phyloP scores from a whole-genome alignment of 306 rosid species.

The Vicia villosa region DNA sequence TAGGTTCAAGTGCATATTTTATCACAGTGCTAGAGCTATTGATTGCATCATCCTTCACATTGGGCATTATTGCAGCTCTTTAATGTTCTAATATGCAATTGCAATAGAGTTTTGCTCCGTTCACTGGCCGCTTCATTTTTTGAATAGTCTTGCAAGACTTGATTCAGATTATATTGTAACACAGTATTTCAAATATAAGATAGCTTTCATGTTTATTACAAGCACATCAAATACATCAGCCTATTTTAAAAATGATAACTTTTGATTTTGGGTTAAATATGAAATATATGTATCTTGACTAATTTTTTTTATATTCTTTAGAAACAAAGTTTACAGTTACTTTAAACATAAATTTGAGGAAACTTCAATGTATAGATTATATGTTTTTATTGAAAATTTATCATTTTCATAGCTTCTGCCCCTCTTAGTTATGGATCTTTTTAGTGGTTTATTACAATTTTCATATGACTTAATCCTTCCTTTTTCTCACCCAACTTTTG shows the following conservation, averaged over 20 bases:
- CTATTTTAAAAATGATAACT: neutral
- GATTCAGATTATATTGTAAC: conserved; percentile 13
- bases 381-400: conserved; percentile 2
- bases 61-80: neutral
- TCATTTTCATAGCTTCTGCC: neutral
- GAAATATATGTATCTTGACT: neutral
- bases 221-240: neutral
- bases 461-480: conserved; percentile 18
- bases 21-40: neutral
- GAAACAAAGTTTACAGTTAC: conserved; percentile 1
- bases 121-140: conserved; percentile 14
- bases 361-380: conserved; percentile 2
- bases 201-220: conserved; percentile 8
- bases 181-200: neutral
- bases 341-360: conserved; percentile 17
- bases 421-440: conserved; percentile 10
- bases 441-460: conserved; percentile 23
- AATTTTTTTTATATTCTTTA: conserved; percentile 16
- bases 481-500: conserved; percentile 16
- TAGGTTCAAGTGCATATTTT: conserved; percentile 23
- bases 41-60: neutral
- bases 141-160: conserved; percentile 9
- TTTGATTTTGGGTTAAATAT: neutral
- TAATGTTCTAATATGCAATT: neutral
- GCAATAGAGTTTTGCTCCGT: neutral